These are phyloP conservation scores for Fusarium agapanthi DNA, from an alignment of 2,329 filamentous ascomycete species.

Conservation along the genomic window DNA sequence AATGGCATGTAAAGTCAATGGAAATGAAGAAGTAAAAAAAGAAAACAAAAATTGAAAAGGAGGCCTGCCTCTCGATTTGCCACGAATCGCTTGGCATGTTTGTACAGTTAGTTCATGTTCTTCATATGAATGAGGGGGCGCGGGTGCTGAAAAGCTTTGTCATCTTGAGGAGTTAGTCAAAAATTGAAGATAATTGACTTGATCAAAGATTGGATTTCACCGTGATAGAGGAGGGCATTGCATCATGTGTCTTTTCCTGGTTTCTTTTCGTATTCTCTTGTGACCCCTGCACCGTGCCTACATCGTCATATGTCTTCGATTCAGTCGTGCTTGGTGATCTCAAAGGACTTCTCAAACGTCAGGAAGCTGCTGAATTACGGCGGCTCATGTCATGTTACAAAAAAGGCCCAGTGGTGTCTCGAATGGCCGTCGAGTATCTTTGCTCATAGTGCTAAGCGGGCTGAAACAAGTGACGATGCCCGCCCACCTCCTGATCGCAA, in stretches of 20 bases:
- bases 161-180: conserved; percentile 1
- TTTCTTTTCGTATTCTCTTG: not conserved
- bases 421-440: not conserved
- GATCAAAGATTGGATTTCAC: not conserved
- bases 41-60: not conserved
- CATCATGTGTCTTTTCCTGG: not conserved
- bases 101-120: conserved; percentile 7
- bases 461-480: not conserved
- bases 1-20: conserved; percentile 15
- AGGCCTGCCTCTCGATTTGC: not conserved
- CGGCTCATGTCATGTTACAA: not conserved
- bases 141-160: not conserved
- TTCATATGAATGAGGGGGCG: not conserved
- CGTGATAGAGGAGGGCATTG: not conserved
- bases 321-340: not conserved
- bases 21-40: not conserved
- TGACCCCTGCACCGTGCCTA: not conserved
- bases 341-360: not conserved
- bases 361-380: not conserved
- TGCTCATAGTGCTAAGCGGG: not conserved
- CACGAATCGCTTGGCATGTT: not conserved
- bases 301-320: not conserved
- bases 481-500: not conserved
- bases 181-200: not conserved
- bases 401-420: not conserved